A percentile compares a stretch with the other conserved stretches of the same genome.
phyloP scores from a whole-genome alignment of 345 rosid genomes.

The Garcia nutans region DNA sequence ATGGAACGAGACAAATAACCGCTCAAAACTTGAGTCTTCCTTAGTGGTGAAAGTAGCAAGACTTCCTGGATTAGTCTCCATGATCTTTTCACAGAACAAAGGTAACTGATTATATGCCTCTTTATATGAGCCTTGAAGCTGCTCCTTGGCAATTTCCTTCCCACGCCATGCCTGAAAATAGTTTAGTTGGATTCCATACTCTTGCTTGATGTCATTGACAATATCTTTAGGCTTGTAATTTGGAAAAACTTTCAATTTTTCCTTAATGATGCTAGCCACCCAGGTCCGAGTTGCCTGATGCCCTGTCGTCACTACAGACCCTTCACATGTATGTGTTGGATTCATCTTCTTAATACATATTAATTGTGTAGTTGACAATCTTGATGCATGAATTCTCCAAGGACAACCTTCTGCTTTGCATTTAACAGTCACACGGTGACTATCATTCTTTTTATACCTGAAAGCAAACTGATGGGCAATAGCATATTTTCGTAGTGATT shows the following conservation, averaged over 20 bases:
- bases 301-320: constrained; percentile 61
- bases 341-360: constrained; percentile 92
- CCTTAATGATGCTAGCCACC: constrained; percentile 94
- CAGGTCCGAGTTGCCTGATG: constrained; percentile 90
- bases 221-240: constrained; percentile 94
- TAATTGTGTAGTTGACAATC: constrained; percentile 84
- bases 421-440: constrained; percentile 91
- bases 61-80: constrained; percentile 87
- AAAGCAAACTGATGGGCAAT: constrained; percentile 95
- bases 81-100: constrained; percentile 69
- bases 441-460: constrained; percentile 89
- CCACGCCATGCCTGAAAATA: constrained; percentile 98
- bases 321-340: constrained; percentile 83
- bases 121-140: constrained; percentile 91
- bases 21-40: constrained; percentile 92
- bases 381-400: constrained; percentile 95
- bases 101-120: constrained; percentile 88
- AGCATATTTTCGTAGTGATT: constrained; percentile 75
- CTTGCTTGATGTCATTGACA: constrained; percentile 76
- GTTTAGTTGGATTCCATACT: constrained; percentile 82
- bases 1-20: constrained; percentile 82
- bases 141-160: constrained; percentile 93
- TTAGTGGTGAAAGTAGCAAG: constrained; percentile 74
- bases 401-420: constrained; percentile 97
- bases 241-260: constrained; percentile 73